Evolutionary conservation across 192 early-diverging fungal species (phyloP).

Genomic region (Coemansia sp.): DNA sequence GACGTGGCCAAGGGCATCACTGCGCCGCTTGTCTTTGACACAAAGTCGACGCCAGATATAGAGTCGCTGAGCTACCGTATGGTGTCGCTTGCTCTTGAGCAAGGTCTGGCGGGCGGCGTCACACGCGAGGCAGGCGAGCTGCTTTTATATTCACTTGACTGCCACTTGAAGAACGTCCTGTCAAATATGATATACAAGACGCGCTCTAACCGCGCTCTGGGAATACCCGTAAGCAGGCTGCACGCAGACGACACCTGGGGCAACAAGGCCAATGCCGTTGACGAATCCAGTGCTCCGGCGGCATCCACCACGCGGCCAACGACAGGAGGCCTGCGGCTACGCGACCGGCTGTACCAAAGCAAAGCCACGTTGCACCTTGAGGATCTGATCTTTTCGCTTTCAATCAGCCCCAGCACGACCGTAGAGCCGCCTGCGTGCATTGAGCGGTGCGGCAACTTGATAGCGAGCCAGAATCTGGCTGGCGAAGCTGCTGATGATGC

Average conservation of each 20-base stretch:
- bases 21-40: constrained; percentile 65
- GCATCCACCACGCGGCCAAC: constrained; percentile 15
- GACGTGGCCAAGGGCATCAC: constrained; percentile 69
- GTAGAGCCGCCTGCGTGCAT: constrained; percentile 64
- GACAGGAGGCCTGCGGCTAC: constrained; percentile 40
- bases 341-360: constrained; percentile 49
- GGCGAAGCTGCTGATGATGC: constrained; percentile 11
- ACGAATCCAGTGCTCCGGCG: not conserved
- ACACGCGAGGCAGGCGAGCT: constrained; percentile 61
- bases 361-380: constrained; percentile 50
- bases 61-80: constrained; percentile 65
- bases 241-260: not conserved
- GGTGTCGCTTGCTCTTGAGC: constrained; percentile 66
- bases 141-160: constrained; percentile 67
- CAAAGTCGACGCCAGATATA: constrained; percentile 64
- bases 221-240: constrained; percentile 42
- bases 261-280: not conserved
- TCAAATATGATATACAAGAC: constrained; percentile 67
- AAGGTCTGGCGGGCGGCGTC: constrained; percentile 65
- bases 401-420: constrained; percentile 61
- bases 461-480: constrained; percentile 54
- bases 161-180: constrained; percentile 66
- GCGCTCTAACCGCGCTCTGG: constrained; percentile 62
- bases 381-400: constrained; percentile 66
- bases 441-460: constrained; percentile 59